Evolutionary conservation across 331 rosid genomes (phyloP), one percentile per base, ranked within the genome.

Genomic region (Ulmus americana): DNA sequence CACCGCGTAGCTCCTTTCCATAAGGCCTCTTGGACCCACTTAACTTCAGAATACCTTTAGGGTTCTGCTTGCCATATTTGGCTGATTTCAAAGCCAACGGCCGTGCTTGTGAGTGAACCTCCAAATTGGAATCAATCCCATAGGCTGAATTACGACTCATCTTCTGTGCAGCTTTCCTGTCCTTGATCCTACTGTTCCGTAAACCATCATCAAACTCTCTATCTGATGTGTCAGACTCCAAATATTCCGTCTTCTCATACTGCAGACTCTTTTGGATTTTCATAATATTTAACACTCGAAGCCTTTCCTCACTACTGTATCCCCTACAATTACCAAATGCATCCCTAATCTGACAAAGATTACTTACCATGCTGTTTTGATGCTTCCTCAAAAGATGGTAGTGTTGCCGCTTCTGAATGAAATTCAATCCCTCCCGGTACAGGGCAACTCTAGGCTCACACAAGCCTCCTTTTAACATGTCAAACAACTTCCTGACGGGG

Each of bases 371-470:
- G 76, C 41, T 83, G 76, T 90, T 86, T 70, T 94, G 99, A 77
- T 84, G 88, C 82, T 90, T 87, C 82, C 95, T 90, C 86, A 94
- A 56, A 56, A 79, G 77, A 83, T 94, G 95, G 79, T 87, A 94
- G 77, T 94, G 97, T 46, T 80, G 83, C 55, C 87, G 86, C 75
- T 82, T 84, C 84, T 90, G 96, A 45, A 85, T 79, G 79, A 81
- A 90, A 74, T 73, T 76, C 80, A 81, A 67, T 18, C 99, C 97
- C 70, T 90, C 95, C 71, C 90, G 81, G 81, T 94, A 94, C 52
- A 90, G 92, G 2, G 99, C 97, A 69, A 87, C 99, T 58, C 99
- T 94, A 0, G 99, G 99, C 74, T 94, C 99, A 44, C 96, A 90
- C 72, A 90, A 62, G 10, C 99, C 99, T 70, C 99, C 99, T 79